These are phyloP conservation scores for Ustilago crameri DNA, from an alignment of 1,284 basidiomycete species.

Conservation along the genomic window DNA sequence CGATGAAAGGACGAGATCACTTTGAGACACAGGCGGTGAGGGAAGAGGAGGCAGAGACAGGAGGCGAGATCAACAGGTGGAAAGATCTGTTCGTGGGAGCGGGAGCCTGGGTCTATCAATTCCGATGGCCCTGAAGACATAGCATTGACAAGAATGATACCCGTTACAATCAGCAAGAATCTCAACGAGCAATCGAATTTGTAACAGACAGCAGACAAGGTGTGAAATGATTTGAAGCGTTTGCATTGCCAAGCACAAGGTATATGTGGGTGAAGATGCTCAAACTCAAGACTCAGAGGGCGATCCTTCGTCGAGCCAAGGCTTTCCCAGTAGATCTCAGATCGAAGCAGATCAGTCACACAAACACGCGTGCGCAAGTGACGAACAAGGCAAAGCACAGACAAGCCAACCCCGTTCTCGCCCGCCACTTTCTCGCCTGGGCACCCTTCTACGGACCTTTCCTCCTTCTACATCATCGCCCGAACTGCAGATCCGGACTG, in stretches of 20 bases:
- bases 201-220: too few relatives aligned
- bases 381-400: slow-evolving; percentile 3
- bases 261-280: background rate
- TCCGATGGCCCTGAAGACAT: slow-evolving; percentile 24
- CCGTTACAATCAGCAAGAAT: too few relatives aligned
- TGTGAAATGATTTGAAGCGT: too few relatives aligned
- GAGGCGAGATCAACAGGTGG: slow-evolving; percentile 6
- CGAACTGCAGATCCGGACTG: too few relatives aligned
- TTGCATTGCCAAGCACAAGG: too few relatives aligned
- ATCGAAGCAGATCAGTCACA: background rate
- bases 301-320: slow-evolving; percentile 1
- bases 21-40: slow-evolving; percentile 8
- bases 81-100: slow-evolving; percentile 27
- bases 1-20: slow-evolving; percentile 14
- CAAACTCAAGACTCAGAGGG: slow-evolving; percentile 11
- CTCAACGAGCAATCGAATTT: too few relatives aligned
- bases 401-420: background rate
- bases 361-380: slow-evolving; percentile 8
- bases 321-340: background rate
- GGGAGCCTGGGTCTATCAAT: slow-evolving; percentile 34
- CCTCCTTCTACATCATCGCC: too few relatives aligned
- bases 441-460: background rate
- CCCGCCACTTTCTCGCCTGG: background rate
- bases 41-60: background rate
- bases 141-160: too few relatives aligned